Base-by-base conservation (phyloP, 2,329 filamentous ascomycete genomes). In the Ceratocystis alfenasii region DNA sequence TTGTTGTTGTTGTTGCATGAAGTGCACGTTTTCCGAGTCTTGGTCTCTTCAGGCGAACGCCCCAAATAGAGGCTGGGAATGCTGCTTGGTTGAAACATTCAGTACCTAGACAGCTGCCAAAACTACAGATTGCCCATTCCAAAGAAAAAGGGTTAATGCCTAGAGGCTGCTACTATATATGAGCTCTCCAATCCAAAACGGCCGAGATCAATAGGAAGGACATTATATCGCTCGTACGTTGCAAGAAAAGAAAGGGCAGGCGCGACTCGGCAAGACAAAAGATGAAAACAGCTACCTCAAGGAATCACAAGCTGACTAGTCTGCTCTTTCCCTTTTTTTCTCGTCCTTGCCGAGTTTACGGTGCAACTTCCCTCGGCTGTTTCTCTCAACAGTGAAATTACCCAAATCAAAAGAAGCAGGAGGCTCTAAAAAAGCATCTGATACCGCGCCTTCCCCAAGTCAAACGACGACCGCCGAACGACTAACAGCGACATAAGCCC, bases 401-500 rank as follows among this genome's bases (percentile, higher is more conserved):
- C n/a, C 55, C 15, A 17, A 20, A 17, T 33, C 17, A 59, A 17
- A 36, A 59, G 30, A 59, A 28, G 55, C 55, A 59, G 28, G 55
- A 36, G 30, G 25, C 4, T 41, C 10, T 41, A 41, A 41, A 41
- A 41, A 28, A 30, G 12, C 55, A 59, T 59, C 55, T 17, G 55
- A 59, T 59, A 59, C 25, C 8, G 55, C 55, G 33, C 30, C 28
- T 59, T 22, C 55, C 55, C 55, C 28, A 59, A 59, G 28, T 6
- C 15, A 59, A 59, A 30, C 28, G 28, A 28, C 28, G 55, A 59
- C 36, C 36, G 12, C 36, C 36, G 36, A 41, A 41, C 55, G 17
- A 30, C 55, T 8, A 59, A 30, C 55, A 59, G 5, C 28, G 5
- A 6, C 36, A 15, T 1, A 41, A 12, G 4, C 8, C 22, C 25